Base-by-base conservation (phyloP, 2,329 filamentous ascomycete genomes). In the Rasamsonia emersonii region DNA sequence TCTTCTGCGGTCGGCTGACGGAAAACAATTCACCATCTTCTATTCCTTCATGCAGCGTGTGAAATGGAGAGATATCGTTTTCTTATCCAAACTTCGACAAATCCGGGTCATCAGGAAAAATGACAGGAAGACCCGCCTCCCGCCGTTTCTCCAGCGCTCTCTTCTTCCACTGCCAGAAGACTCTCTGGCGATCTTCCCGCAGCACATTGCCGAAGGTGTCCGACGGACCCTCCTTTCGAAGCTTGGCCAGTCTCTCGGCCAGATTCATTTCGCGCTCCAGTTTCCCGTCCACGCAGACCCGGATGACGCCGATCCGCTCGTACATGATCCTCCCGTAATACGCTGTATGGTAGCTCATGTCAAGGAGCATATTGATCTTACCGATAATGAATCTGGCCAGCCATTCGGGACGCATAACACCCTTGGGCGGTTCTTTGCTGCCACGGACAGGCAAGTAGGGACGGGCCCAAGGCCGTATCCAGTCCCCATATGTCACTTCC, bases 161-260 rank as follows among this genome's bases (percentile, higher is more conserved):
- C 15, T 24, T 30, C 21, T 35, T 35, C 32, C 32, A 29, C 16
- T 35, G 13, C 25, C 26, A 30, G n/a, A 29, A 35, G 13, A 3
- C 24, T 16, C 23, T 10, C 9, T 18, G 10, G 5, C 25, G 18
- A 2, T 28, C 24, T 15, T 33, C 13, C 16, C 6, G 3, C 17
- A 7, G 9, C 13, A 33, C 18, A 33, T 28, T 17, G 11, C 24
- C 24, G 11, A 33, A 18, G 5, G 11, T 33, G 7, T 15, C 9
- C 9, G 7, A 5, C n/a, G 18, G 32, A 20, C 15, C 10, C 8
- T 18, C 18, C 20, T 30, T 30, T 13, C 5, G 16, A 11, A 35
- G 5, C 17, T 18, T 4, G n/a, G n/a, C 28, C 15, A 35, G 13
- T 18, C 10, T 18, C 15, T 11, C 13, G n/a, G 27, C 16, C n/a